Evolutionary conservation across 2,329 filamentous ascomycete genomes (phyloP), one percentile per base, ranked within the genome.

Genomic region (Ceratocystis colombiana): DNA sequence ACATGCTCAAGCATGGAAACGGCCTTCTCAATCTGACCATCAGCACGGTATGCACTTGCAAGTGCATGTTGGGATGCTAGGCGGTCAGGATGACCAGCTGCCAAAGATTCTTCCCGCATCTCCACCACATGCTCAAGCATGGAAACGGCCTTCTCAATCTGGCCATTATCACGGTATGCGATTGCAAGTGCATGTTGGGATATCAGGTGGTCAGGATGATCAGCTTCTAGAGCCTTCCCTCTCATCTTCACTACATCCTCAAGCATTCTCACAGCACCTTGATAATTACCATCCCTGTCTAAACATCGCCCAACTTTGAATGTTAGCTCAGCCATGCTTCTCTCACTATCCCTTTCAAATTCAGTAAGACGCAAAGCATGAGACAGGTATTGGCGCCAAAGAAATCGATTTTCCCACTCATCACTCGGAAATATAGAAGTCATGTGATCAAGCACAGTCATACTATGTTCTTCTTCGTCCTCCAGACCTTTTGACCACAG

Each of bases 161-260:
- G 22, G 2, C 22, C 22, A 22, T 22, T 22, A 0, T 0, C 22
- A 22, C 22, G 2, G 22, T 25, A 25, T 25, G 22, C 22, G 0
- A 0, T 22, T 22, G 22, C 22, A 2, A 25, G 22, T 0, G 0
- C 33, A 37, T 37, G 33, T 2, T 37, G 33, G 8, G 7, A 8
- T 10, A 0, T 0, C 2, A 37, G 7, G 2, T 0, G 33, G 33
- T 1, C 8, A 33, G 33, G 6, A 33, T 33, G 33, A 33, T 2
- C 2, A 33, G 7, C 7, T 33, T 7, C 33, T 33, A 8, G 6
- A 33, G 33, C 8, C 3, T 33, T 33, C 7, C 2, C 33, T 8
- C 33, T 33, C 33, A 0, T 8, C 7, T 3, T 33, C 0, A 8
- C 33, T 8, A 33, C 33, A 7, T 33, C 33, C 33, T 8, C 33